Conservation (phyloP, 2,329 filamentous ascomycete genomes). For the Microdochium paspali region DNA sequence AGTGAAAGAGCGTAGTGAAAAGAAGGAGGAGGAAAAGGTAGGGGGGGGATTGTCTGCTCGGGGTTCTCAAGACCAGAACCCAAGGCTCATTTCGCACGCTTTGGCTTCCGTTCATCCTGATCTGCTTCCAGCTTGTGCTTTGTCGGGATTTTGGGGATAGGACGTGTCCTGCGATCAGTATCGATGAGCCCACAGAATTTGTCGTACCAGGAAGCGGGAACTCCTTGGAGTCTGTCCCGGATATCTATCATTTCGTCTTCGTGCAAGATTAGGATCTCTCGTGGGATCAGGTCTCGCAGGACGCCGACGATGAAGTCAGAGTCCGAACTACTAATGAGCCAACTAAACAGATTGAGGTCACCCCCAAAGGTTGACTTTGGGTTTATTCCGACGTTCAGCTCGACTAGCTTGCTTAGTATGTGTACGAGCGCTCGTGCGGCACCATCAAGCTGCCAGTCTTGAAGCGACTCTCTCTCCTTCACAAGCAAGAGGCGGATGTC, state of each 20-base stretch:
- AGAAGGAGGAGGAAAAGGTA: background rate
- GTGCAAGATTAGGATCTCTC: background rate
- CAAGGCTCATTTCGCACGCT: background rate
- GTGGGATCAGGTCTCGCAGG: conserved; percentile 14
- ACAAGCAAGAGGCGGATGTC: conserved; percentile 33
- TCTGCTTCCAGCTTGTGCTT: background rate
- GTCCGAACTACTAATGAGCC: conserved; percentile 34
- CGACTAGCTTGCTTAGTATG: conserved; percentile 34
- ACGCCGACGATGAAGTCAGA: conserved; percentile 34
- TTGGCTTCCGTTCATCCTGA: background rate
- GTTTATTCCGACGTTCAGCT: conserved; percentile 27
- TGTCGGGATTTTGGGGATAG: background rate
- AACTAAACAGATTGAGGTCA: conserved; percentile 36
- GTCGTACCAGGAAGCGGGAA: background rate
- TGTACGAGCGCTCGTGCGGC: conserved; percentile 38
- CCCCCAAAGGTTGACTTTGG: conserved; percentile 10
- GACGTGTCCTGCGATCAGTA: background rate
- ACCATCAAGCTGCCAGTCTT: conserved; percentile 26
- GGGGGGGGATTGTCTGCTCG: background rate
- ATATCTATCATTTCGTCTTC: background rate
- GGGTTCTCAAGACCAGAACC: background rate
- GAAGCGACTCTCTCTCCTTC: conserved; percentile 25
- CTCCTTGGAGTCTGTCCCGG: background rate
- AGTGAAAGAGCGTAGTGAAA: background rate
- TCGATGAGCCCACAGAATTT: background rate